Evolutionary conservation across 441 rosid species (phyloP), one percentile per base, ranked within the genome.

Genomic region (Dalechampia spathulata): DNA sequence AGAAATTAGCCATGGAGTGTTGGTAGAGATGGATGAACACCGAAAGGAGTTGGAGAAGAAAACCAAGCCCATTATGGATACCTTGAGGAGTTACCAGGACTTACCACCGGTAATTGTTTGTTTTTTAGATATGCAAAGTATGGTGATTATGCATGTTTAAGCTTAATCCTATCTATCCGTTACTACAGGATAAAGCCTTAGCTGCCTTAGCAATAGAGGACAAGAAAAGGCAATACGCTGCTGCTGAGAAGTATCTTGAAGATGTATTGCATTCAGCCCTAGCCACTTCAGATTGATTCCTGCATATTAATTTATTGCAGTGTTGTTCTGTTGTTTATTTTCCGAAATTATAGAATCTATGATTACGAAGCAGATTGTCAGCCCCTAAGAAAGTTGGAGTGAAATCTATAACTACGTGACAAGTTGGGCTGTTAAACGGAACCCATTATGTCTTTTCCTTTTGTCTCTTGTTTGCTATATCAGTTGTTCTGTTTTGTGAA

Each of bases 131-230:
- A n/a, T n/a, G n/a, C n/a, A n/a, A n/a, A n/a, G n/a, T n/a, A n/a
- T n/a, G n/a, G n/a, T n/a, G n/a, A n/a, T n/a, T n/a, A n/a, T n/a
- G n/a, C n/a, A n/a, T n/a, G n/a, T n/a, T n/a, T n/a, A n/a, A n/a
- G n/a, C n/a, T n/a, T n/a, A n/a, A n/a, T n/a, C n/a, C n/a, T n/a
- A n/a, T n/a, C n/a, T n/a, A n/a, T n/a, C n/a, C n/a, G n/a, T n/a
- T n/a, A n/a, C n/a, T n/a, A n/a, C n/a, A 92, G 97, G 97, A 92
- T 67, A 89, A 89, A 79, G 90, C 99, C 52, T 72, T 92, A 63
- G 97, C 97, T 58, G 90, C 96, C 36, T 23, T 92, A 62, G 97
- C 96, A 25, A 92, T 87, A 6, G 99, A 92, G 79, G 97, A 89
- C 74, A 92, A 83, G 81, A 92, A 80, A 67, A 74, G 97, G 72